These are phyloP conservation scores for Hebeloma cylindrosporum DNA, from an alignment of 768 basidiomycete genomes.

Conservation along the genomic window DNA sequence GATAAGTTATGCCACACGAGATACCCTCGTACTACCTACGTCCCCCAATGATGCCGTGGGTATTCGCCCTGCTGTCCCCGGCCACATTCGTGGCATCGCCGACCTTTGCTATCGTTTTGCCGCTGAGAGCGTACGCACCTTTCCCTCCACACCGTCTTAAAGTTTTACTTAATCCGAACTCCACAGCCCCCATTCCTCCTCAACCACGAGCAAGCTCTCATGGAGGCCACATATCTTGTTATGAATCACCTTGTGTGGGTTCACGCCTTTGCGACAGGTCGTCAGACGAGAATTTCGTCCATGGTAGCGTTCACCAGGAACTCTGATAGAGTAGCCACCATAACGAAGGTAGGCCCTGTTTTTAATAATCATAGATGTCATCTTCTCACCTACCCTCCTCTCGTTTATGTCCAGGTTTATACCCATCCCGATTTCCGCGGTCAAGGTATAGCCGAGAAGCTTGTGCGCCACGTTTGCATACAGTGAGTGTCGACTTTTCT, in stretches of 20 bases:
- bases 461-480: slow-evolving; percentile 57
- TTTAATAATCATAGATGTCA: background rate
- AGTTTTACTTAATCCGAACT: too few relatives aligned
- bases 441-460: slow-evolving; percentile 57
- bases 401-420: slow-evolving; percentile 39
- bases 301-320: slow-evolving; percentile 70
- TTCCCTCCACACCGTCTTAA: too few relatives aligned
- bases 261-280: slow-evolving; percentile 30
- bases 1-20: slow-evolving; percentile 52
- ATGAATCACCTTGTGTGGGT: too few relatives aligned
- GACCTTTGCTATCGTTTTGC: slow-evolving; percentile 58
- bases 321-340: slow-evolving; percentile 53
- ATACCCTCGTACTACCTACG: slow-evolving; percentile 43
- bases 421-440: slow-evolving; percentile 55
- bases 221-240: too few relatives aligned
- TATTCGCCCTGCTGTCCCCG: slow-evolving; percentile 43
- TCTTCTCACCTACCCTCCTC: background rate
- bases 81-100: slow-evolving; percentile 43
- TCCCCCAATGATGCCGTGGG: slow-evolving; percentile 24
- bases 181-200: slow-evolving; percentile 58
- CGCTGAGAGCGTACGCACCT: slow-evolving; percentile 49
- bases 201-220: slow-evolving; percentile 36
- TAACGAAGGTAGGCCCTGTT: slow-evolving; percentile 52
- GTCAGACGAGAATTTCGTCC: slow-evolving; percentile 47
- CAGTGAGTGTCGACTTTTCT: slow-evolving; percentile 38